A percentile compares a stretch with the other conserved stretches of the same genome.
These are phyloP conservation scores for Anethum foeniculum DNA, from an alignment of 140 eudicot species.

Conservation along the genomic window DNA sequence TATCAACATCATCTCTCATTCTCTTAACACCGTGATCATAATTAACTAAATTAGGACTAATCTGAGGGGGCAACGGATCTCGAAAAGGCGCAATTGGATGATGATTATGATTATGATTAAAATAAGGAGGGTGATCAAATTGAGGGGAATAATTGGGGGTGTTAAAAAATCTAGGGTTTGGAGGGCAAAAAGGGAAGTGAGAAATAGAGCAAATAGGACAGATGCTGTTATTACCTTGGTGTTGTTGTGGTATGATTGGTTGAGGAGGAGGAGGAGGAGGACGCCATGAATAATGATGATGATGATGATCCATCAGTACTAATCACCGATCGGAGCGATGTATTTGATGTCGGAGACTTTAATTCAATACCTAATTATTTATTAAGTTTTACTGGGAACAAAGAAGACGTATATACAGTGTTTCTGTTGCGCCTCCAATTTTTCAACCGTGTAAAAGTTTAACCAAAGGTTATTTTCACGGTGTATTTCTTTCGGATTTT, in stretches of 20 bases:
- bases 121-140: constrained; percentile 8
- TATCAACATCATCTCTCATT: constrained; percentile 30
- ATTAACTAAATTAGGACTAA: constrained; percentile 24
- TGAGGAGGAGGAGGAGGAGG: not conserved
- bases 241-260: not conserved
- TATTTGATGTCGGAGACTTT: not conserved
- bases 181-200: constrained; percentile 16
- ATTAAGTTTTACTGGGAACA: too few species aligned
- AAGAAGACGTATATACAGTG: too few species aligned
- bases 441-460: too few species aligned
- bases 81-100: constrained; percentile 18
- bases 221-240: not conserved
- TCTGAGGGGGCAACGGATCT: constrained; percentile 30
- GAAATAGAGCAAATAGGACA: constrained; percentile 4
- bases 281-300: not conserved
- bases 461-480: too few species aligned
- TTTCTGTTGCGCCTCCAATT: too few species aligned
- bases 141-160: not conserved
- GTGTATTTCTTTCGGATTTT: too few species aligned
- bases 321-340: not conserved
- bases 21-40: constrained; percentile 36
- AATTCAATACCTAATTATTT: not conserved
- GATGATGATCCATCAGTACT: not conserved
- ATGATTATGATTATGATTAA: constrained; percentile 20
- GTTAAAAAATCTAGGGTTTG: not conserved